Percentiles rank a stretch among this genome's conserved stretches.
phyloP scores from a whole-genome alignment of 2,329 filamentous ascomycete species.

The Pseudogymnoascus sp. region DNA sequence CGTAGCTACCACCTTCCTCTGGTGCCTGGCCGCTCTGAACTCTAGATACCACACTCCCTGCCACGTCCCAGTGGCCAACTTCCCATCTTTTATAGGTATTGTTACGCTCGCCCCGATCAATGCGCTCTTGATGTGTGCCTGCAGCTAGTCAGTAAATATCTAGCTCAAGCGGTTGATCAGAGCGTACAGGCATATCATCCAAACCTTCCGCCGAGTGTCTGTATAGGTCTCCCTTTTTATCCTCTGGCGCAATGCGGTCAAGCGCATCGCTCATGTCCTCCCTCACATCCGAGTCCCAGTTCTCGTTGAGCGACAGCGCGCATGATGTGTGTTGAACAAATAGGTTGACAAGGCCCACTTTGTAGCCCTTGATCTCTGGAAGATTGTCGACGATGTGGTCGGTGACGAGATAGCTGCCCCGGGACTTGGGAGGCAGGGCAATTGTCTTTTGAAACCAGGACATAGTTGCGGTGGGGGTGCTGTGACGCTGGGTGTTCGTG shows the following conservation, averaged over 20 bases:
- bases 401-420: slow-evolving; percentile 86
- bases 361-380: slow-evolving; percentile 75
- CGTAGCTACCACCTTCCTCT: slow-evolving; percentile 78
- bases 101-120: slow-evolving; percentile 82
- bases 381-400: slow-evolving; percentile 61
- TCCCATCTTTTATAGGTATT: slow-evolving; percentile 83
- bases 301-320: slow-evolving; percentile 87
- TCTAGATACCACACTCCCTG: slow-evolving; percentile 93
- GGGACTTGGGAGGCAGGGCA: slow-evolving; percentile 63
- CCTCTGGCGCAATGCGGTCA: slow-evolving; percentile 81
- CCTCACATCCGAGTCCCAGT: slow-evolving; percentile 77
- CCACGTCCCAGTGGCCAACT: slow-evolving; percentile 64
- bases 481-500: slow-evolving; percentile 19
- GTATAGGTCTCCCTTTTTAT: slow-evolving; percentile 68
- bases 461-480: slow-evolving; percentile 34
- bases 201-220: slow-evolving; percentile 77
- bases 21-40: slow-evolving; percentile 73
- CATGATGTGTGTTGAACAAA: slow-evolving; percentile 96
- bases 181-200: slow-evolving; percentile 84
- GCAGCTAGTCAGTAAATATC: neutral
- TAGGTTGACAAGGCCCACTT: slow-evolving; percentile 76
- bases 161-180: neutral
- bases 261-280: slow-evolving; percentile 90
- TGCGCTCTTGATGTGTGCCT: slow-evolving; percentile 89
- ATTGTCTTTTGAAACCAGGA: slow-evolving; percentile 82